Evolutionary conservation across 2,329 filamentous ascomycete species (phyloP), one percentile per base, ranked within the genome.

Genomic region (Penicillium oxalicum): DNA sequence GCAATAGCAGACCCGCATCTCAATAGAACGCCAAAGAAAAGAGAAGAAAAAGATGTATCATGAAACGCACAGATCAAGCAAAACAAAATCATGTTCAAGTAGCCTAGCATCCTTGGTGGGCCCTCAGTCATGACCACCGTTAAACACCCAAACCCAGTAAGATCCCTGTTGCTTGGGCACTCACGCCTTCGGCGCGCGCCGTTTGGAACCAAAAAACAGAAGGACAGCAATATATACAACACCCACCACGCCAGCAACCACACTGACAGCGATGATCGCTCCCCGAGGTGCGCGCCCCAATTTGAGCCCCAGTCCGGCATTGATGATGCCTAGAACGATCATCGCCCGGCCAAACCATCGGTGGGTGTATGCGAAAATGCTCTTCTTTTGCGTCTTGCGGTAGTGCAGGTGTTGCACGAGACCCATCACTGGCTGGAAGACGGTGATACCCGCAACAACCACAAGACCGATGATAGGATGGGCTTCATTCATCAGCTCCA

Each of bases 381-480:
- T 74, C 29, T 74, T 73, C 9, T 58, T 60, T 4, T 68, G 65
- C n/a, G 70, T 67, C 54, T 71, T 74, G 44, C 73, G 73, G 66
- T 74, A 81, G 32, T 74, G 56, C 5, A 62, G 46, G 55, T 81
- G 79, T 51, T 81, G 79, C 3, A 78, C 47, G 9, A 71, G 58
- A 11, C 79, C 79, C 27, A 78, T 65, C 3, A 73, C 57, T 0
- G 78, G 78, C 50, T 79, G 76, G 54, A 83, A 76, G 12, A 82
- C 68, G 2, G 87, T 70, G 1, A 86, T 61, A 4, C 68, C 53
- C 0, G 65, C 61, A 35, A 81, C 65, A 4, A 78, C 67, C 9
- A 79, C 59, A 8, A 78, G 70, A 13, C 78, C 78, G 42, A 81
- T 77, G 54, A 79, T 70, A 1, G 75, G 69, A 52, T 81, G 78